Percentiles rank a stretch among this genome's conserved stretches.
Conservation (phyloP, 495 filamentous ascomycete species). For the Tuber borchii region DNA sequence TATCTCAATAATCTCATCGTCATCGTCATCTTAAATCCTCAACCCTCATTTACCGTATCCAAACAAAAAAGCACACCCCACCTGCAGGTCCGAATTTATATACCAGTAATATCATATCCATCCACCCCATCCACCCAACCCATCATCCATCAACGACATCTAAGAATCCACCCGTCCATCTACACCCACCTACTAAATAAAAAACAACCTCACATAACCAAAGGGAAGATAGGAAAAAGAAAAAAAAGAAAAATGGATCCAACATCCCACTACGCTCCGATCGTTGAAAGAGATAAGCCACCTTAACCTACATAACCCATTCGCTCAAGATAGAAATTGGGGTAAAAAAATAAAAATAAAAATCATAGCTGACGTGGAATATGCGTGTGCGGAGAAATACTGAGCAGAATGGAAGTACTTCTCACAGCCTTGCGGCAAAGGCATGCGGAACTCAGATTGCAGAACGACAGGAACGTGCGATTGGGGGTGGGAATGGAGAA, state of each 20-base stretch:
- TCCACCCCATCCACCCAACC: neutral
- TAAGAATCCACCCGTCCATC: neutral
- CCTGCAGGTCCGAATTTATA: neutral
- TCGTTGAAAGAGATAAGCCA: conserved; percentile 33
- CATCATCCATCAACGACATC: neutral
- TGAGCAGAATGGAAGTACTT: conserved; percentile 33
- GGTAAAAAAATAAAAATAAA: neutral
- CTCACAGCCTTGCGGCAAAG: conserved; percentile 31
- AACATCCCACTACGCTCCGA: conserved; percentile 29
- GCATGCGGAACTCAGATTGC: conserved; percentile 30
- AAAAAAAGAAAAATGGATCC: conserved; percentile 16
- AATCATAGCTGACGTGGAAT: conserved; percentile 14
- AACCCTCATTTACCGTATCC: neutral
- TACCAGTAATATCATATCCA: no score
- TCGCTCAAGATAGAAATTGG: neutral
- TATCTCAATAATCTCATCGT: neutral
- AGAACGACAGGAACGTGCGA: conserved; percentile 37
- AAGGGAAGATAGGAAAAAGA: conserved; percentile 8
- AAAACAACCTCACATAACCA: neutral
- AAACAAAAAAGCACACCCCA: neutral
- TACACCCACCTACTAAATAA: neutral
- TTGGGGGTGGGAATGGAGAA: conserved; percentile 39
- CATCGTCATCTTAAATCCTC: neutral
- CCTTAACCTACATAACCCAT: neutral
- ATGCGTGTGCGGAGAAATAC: conserved; percentile 10